phyloP scores from a whole-genome alignment of 192 early-diverging fungal genomes.

The Podila verticillata region DNA sequence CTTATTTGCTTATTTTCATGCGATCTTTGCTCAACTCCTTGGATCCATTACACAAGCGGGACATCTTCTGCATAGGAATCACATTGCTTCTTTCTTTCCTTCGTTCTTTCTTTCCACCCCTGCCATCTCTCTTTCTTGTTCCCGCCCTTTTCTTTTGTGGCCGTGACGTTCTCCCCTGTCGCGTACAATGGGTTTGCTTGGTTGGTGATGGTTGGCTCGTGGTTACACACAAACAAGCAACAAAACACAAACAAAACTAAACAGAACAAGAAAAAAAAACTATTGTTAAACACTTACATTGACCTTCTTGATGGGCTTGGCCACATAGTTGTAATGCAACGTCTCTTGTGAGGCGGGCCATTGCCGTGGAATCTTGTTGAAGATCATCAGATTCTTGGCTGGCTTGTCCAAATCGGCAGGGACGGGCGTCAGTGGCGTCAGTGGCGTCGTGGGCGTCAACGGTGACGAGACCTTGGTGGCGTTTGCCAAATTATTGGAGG shows the following conservation, averaged over 20 bases:
- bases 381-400: slow-evolving; percentile 46
- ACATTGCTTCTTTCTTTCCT: too few relatives aligned
- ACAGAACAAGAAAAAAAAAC: background rate
- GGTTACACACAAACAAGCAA: background rate
- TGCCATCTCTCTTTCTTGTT: background rate
- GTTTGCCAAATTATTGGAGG: background rate
- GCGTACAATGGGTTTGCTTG: too few relatives aligned
- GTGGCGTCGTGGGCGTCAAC: slow-evolving; percentile 14
- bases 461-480: slow-evolving; percentile 19
- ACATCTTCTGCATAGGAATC: too few relatives aligned
- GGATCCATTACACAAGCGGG: too few relatives aligned
- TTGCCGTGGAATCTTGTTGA: slow-evolving; percentile 47
- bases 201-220: too few relatives aligned
- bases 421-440: slow-evolving; percentile 30
- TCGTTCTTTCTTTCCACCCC: too few relatives aligned
- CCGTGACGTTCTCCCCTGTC: too few relatives aligned
- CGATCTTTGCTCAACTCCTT: too few relatives aligned
- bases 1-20: background rate
- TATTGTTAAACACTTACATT: slow-evolving; percentile 12
- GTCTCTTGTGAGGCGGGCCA: slow-evolving; percentile 51
- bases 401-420: slow-evolving; percentile 44
- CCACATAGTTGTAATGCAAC: slow-evolving; percentile 30
- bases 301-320: slow-evolving; percentile 24
- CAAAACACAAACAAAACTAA: background rate
- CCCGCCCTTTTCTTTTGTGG: background rate